Evolutionary conservation across 1,284 basidiomycete genomes (phyloP).

Genomic region (Rhodotorula sp.): DNA sequence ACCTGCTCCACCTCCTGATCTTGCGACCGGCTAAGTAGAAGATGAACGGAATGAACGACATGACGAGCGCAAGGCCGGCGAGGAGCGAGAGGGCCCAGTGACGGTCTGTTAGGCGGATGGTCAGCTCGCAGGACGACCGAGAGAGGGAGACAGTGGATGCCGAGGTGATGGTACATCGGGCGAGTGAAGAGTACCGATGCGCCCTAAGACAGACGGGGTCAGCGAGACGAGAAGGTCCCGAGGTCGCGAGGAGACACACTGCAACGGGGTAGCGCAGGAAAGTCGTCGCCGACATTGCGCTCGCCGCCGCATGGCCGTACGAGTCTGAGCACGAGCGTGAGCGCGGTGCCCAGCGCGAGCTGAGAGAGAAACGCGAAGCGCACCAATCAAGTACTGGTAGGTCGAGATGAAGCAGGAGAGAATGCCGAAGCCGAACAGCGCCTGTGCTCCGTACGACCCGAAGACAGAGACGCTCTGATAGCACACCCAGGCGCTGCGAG

Average conservation of each 20-base stretch:
- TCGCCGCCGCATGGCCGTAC: conserved; percentile 13
- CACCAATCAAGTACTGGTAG: conserved; percentile 27
- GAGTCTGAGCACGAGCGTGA: not conserved
- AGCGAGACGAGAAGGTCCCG: no score
- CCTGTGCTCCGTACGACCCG: conserved; percentile 6
- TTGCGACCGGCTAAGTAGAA: not conserved
- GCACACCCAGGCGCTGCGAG: conserved; percentile 14
- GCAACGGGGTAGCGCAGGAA: conserved; percentile 21
- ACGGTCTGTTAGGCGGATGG: not conserved
- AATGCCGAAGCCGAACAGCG: conserved; percentile 19
- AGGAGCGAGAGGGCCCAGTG: conserved; percentile 13
- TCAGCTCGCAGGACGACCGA: no score
- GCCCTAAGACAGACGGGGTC: not conserved
- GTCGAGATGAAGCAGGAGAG: conserved; percentile 16
- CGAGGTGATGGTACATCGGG: conserved; percentile 7
- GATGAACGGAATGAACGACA: conserved; percentile 3
- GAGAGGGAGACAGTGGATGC: not conserved
- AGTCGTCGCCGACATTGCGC: conserved; percentile 6
- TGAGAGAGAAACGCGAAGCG: not conserved
- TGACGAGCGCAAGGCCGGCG: conserved; percentile 3
- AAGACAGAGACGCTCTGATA: not conserved
- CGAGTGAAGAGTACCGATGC: conserved; percentile 23
- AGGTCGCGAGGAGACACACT: not conserved
- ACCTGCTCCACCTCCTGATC: conserved; percentile 9
- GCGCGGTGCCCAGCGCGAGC: not conserved